Base-by-base conservation (phyloP, 2,329 filamentous ascomycete genomes). In the Ascochyta fabae region DNA sequence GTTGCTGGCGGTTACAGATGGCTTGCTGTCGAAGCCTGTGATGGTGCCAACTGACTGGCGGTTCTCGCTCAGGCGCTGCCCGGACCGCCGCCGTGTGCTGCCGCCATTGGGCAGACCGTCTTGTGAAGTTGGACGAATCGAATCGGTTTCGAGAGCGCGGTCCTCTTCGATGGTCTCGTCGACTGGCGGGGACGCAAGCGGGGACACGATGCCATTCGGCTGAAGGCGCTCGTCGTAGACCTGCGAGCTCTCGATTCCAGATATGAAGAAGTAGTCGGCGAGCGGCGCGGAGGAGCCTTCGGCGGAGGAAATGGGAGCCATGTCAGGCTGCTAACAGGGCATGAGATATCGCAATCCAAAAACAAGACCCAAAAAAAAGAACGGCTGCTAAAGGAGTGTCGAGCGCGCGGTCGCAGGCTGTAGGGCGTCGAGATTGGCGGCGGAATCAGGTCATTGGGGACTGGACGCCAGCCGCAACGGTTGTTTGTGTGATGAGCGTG, bases 261-360 rank as follows among this genome's bases (percentile, higher is more conserved):
- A 78, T 56, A 88, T 88, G 81, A 87, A 88, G 74, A 88, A 88
- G 74, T 85, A 87, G 73, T 88, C 86, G 66, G 86, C 86, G 50
- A 88, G 81, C 51, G 86, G 85, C 50, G 79, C 78, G 56, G 80
- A 79, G 42, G 79, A 77, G 52, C 73, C 65, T 56, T 81, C 78
- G 49, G 75, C 64, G 52, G 77, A 68, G 41, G 64, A 53, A 69
- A 77, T 76, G 56, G 74, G 73, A 53, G 74, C 70, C 74, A 76
- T 77, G 62, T 52, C 62, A 54, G 55, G 36, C 54, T 58, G 52
- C 46, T 55, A 43, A 16, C 61, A 66, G 61, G 55, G 59, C 67
- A 72, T 72, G 56, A 48, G 59, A 67, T 64, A 65, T 64, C 19
- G 19, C 19, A 19, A 19, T 19, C 61, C 66, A 69, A 26, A 26